Conservation (phyloP, 2,329 filamentous ascomycete species). For the Camillea tinctor region DNA sequence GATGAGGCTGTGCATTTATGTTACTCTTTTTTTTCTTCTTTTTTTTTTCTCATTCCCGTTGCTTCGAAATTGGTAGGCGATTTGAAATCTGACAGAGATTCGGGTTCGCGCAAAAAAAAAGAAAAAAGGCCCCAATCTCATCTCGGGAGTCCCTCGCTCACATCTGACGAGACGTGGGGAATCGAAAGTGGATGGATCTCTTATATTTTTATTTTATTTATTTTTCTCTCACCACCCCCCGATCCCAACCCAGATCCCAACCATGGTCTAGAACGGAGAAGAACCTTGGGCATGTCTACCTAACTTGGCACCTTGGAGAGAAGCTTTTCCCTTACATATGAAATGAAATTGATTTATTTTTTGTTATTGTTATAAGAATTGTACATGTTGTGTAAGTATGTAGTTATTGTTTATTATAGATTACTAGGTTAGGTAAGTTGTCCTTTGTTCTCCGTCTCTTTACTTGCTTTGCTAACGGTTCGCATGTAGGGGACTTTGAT, state of each 20-base stretch:
- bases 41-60: background rate
- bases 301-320: background rate
- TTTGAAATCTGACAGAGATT: background rate
- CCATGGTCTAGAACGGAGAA: background rate
- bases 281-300: background rate
- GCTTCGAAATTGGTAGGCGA: background rate
- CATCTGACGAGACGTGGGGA: background rate
- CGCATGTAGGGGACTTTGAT: no score
- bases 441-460: no score
- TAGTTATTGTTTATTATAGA: no score
- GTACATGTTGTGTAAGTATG: no score
- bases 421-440: no score
- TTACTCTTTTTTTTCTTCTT: background rate
- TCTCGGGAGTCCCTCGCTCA: background rate
- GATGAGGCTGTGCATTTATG: background rate
- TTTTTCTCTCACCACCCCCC: no score
- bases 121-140: background rate
- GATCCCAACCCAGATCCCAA: background rate
- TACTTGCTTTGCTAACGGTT: no score
- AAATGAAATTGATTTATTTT: no score
- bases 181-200: no score
- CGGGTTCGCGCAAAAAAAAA: no score
- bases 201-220: no score
- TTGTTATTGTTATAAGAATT: no score
- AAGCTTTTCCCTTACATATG: background rate